Evolutionary conservation across 495 filamentous ascomycete genomes (phyloP), one percentile per base, ranked within the genome.

Genomic region (Delitschia confertaspora): DNA sequence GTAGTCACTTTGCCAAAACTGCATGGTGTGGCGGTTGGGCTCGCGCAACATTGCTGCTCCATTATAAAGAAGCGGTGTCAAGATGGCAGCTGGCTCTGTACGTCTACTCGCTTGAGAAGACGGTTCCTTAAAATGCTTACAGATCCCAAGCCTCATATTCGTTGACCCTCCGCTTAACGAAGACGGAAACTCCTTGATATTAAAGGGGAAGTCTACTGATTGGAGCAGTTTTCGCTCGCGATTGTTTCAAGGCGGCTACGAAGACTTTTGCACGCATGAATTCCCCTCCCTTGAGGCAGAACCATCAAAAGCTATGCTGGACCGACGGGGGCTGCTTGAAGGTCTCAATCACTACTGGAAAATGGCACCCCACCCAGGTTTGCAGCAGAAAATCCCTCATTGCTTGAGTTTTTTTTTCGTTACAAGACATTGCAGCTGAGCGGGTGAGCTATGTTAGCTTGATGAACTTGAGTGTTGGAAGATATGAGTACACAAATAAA

Each of bases 31-130:
- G 3, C 22, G 0, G 33, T 49, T 21, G 51, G 38, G 1, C 26
- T 54, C 2, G 39, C 33, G 37, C 51, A 54, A 24, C 45, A 49
- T 22, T 48, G 51, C 37, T 25, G 33, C 7, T 54, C 51, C 2
- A 30, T 49, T 8, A 24, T 52, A 3, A n/a, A n/a, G n/a, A n/a
- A n/a, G n/a, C n/a, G n/a, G n/a, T n/a, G n/a, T n/a, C n/a, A n/a
- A n/a, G n/a, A n/a, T n/a, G n/a, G n/a, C n/a, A n/a, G n/a, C n/a
- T n/a, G n/a, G n/a, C n/a, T n/a, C n/a, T n/a, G n/a, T n/a, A n/a
- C n/a, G n/a, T n/a, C n/a, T n/a, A n/a, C n/a, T n/a, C n/a, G n/a
- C n/a, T n/a, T n/a, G n/a, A n/a, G n/a, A n/a, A n/a, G n/a, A n/a
- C n/a, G n/a, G n/a, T n/a, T n/a, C n/a, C 13, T 5, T 14, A 2